Evolutionary conservation across 169 alveolate species (phyloP), one percentile per base, ranked within the genome.

Genomic region (Cryptosporidium andersoni): DNA sequence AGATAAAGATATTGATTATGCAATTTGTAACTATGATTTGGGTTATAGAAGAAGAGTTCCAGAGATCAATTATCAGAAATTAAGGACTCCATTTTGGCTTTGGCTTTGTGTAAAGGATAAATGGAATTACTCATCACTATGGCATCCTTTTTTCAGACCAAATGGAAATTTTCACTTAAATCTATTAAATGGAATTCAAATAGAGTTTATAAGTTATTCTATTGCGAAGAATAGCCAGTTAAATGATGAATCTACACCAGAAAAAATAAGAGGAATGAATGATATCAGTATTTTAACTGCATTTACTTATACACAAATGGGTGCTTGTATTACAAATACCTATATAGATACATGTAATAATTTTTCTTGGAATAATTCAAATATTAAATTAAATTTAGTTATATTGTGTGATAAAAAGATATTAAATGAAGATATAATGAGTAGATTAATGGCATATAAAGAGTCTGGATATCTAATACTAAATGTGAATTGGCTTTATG

Each of bases 111-210:
- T 74, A 2, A 55, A 74, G 51, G 85, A 74, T 37, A 51, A 74
- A 7, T 74, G 85, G 85, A 74, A 74, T 45, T 74, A 74, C 45
- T 55, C 85, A 14, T 74, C 60, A 34, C 64, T 34, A n/a, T 74
- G 85, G 85, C 85, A 74, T 39, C 85, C 85, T 43, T 74, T 74
- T 58, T 74, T 74, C 49, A 74, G 85, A 34, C 85, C 85, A 45
- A 74, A 74, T 74, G 67, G 85, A 3, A 55, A 58, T 3, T 74
- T 74, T 43, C 42, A 43, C 8, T 74, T 36, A 7, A 45, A 45
- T 45, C 25, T 74, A 14, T 56, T 74, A 48, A 42, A 43, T 12
- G 68, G 62, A 3, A 43, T 56, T 45, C 36, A 55, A 12, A 40
- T 74, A n/a, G 43, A 58, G 8, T n/a, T 74, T 14, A 37, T 55